Conservation (phyloP, 345 rosid genomes). For the Murraya paniculata region DNA sequence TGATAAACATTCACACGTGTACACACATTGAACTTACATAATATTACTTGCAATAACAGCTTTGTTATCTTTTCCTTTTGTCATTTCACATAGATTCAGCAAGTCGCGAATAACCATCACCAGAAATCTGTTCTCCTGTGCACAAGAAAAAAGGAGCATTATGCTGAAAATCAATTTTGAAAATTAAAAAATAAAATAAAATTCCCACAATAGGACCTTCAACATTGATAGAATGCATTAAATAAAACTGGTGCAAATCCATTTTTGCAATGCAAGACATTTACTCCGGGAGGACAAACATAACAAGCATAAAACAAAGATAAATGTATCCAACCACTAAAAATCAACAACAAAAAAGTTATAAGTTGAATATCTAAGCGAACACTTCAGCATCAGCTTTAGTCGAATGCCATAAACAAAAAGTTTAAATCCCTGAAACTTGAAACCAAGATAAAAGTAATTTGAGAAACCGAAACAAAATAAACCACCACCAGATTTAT, state of each 20-base stretch:
- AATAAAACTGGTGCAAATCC: not conserved
- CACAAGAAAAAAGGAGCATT: not conserved
- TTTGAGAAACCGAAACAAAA: not conserved
- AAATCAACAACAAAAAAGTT: not conserved
- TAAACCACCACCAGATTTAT: not conserved
- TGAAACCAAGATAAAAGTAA: not conserved
- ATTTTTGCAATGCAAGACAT: not conserved
- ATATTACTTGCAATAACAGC: conserved; percentile 99
- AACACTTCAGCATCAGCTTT: not conserved
- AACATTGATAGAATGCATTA: not conserved
- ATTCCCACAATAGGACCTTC: not conserved
- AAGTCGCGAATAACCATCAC: conserved; percentile 98
- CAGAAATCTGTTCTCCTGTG: conserved; percentile 96
- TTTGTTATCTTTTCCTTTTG: conserved; percentile 97
- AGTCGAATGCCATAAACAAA: not conserved
- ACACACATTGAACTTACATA: conserved; percentile 56
- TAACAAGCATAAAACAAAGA: not conserved
- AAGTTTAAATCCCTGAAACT: not conserved
- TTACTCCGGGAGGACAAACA: not conserved
- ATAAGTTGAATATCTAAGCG: not conserved
- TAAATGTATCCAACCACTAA: not conserved
- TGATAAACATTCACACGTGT: not conserved
- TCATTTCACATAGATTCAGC: conserved; percentile 93
- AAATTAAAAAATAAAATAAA: not conserved
- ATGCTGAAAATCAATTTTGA: not conserved